These are phyloP conservation scores for Rhizophora apiculata DNA, from an alignment of 345 rosid species.

Conservation along the genomic window DNA sequence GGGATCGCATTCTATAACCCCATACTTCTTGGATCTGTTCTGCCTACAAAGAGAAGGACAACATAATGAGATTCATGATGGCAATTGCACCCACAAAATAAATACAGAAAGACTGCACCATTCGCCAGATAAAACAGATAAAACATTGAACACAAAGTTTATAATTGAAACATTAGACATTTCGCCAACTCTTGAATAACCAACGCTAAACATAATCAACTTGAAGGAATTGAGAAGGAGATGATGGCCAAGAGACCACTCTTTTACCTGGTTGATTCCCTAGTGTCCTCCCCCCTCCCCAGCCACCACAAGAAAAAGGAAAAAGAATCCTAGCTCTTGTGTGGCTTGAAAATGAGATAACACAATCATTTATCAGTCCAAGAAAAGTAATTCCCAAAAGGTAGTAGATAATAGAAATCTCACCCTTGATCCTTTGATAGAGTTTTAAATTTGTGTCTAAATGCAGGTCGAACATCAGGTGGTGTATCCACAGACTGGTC, in stretches of 20 bases:
- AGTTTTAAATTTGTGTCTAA: conserved; percentile 64
- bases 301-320: background rate
- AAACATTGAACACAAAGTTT: too few species aligned
- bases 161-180: background rate
- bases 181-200: conserved; percentile 5
- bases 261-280: conserved; percentile 2
- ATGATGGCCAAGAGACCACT: conserved; percentile 6
- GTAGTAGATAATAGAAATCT: conserved; percentile 20
- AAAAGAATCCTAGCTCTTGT: background rate
- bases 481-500: conserved; percentile 60
- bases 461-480: conserved; percentile 92
- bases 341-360: background rate
- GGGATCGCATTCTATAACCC: conserved; percentile 84
- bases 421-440: conserved; percentile 61
- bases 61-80: conserved; percentile 12
- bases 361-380: background rate
- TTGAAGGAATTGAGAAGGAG: background rate
- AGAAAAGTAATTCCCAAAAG: background rate
- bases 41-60: conserved; percentile 42
- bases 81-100: background rate
- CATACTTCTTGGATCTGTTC: conserved; percentile 61
- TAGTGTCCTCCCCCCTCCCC: background rate
- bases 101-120: background rate
- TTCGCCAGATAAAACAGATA: background rate
- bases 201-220: conserved; percentile 7